Percentiles rank a stretch among this genome's conserved stretches.
These are phyloP conservation scores for Metschnikowia anglica DNA, from an alignment of 805 yeast genomes.

Conservation along the genomic window DNA sequence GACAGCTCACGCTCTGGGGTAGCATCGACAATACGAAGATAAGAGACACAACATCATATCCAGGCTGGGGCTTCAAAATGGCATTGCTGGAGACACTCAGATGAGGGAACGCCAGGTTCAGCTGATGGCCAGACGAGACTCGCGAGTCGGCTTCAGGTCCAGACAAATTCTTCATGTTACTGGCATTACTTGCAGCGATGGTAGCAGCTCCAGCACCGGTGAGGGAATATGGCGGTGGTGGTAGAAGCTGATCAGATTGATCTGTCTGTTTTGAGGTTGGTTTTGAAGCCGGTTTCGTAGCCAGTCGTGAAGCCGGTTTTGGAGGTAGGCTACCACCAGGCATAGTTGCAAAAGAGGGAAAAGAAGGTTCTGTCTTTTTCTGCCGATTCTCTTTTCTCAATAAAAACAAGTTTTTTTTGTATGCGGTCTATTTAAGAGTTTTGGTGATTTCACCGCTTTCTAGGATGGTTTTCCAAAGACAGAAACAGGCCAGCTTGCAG, in stretches of 20 bases:
- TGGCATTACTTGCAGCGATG: constrained; percentile 11
- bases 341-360: constrained; percentile 8
- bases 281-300: too few species aligned
- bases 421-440: too few species aligned
- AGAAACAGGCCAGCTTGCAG: neutral
- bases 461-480: neutral
- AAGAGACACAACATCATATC: constrained; percentile 34
- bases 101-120: neutral
- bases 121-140: neutral
- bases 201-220: constrained; percentile 15
- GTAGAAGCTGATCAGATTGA: constrained; percentile 1
- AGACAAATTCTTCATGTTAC: constrained; percentile 1
- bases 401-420: neutral
- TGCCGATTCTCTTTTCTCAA: neutral
- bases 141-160: constrained; percentile 6
- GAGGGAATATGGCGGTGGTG: constrained; percentile 16
- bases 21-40: constrained; percentile 29
- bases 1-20: constrained; percentile 29
- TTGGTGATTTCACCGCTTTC: neutral
- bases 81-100: neutral
- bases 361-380: neutral
- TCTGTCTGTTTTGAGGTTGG: constrained; percentile 1
- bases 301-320: constrained; percentile 1
- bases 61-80: constrained; percentile 15
- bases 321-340: constrained; percentile 8